Conservation (phyloP, 129 eudicot species). For the Erigeron canadensis region DNA sequence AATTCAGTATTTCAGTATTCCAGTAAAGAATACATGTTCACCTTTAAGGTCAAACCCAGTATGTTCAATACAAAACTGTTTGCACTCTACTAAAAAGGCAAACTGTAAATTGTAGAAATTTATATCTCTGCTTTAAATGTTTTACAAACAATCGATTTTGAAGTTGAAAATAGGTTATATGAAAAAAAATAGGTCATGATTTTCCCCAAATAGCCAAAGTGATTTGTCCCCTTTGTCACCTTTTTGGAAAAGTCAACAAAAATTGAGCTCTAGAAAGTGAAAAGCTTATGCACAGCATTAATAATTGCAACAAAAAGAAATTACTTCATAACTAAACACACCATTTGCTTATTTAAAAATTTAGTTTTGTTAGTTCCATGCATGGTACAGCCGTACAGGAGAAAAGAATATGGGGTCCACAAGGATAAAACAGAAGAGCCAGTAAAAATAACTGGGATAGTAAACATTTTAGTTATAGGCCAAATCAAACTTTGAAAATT, state of each 20-base stretch:
- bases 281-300: neutral
- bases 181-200: neutral
- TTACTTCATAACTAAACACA: neutral
- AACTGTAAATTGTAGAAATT: neutral
- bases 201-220: neutral
- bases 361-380: neutral
- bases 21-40: neutral
- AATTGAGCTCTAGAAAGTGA: neutral
- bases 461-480: neutral
- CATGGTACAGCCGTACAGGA: neutral
- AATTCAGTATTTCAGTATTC: conserved; percentile 14
- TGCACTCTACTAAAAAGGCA: neutral
- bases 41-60: neutral
- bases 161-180: neutral
- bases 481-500: conserved; percentile 9
- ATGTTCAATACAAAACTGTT: neutral
- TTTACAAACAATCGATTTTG: neutral
- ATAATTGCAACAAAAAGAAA: neutral
- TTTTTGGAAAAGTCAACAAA: neutral
- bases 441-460: neutral
- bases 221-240: neutral
- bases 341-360: neutral
- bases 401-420: conserved; percentile 1
- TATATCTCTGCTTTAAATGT: neutral
- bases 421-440: neutral